Percentiles rank a stretch among this genome's conserved stretches.
phyloP scores from a whole-genome alignment of 169 alveolate species.

The Plasmodium gonderi region DNA sequence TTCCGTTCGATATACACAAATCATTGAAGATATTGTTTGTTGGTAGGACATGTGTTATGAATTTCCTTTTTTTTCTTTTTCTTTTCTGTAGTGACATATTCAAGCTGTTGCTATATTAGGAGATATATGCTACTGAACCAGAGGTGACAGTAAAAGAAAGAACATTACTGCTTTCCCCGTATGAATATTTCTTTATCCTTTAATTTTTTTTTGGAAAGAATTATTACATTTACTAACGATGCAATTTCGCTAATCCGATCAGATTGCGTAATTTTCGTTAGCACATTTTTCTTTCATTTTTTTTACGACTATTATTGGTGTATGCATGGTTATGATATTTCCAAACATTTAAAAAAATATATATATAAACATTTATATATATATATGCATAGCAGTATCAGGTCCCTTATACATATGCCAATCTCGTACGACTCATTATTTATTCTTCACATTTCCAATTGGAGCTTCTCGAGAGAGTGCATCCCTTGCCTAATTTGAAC shows the following conservation, averaged over 20 bases:
- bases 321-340: background rate
- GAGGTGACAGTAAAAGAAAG: background rate
- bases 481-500: background rate
- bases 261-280: background rate
- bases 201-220: background rate
- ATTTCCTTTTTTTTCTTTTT: too few relatives aligned
- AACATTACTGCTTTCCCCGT: conserved; percentile 1
- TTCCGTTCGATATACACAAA: too few relatives aligned
- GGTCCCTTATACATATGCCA: too few relatives aligned
- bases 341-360: background rate
- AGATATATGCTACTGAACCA: too few relatives aligned
- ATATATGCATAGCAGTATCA: too few relatives aligned
- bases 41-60: too few relatives aligned
- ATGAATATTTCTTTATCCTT: background rate
- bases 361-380: too few relatives aligned
- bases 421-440: background rate
- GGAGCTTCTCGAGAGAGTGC: background rate
- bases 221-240: background rate
- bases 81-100: too few relatives aligned
- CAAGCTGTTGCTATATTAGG: too few relatives aligned
- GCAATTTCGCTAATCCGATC: background rate
- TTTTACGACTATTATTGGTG: background rate
- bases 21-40: too few relatives aligned
- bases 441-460: background rate
- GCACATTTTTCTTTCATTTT: too few relatives aligned